Conservation (phyloP, 352 stramenopile species). For the Aphanomyces astaci region DNA sequence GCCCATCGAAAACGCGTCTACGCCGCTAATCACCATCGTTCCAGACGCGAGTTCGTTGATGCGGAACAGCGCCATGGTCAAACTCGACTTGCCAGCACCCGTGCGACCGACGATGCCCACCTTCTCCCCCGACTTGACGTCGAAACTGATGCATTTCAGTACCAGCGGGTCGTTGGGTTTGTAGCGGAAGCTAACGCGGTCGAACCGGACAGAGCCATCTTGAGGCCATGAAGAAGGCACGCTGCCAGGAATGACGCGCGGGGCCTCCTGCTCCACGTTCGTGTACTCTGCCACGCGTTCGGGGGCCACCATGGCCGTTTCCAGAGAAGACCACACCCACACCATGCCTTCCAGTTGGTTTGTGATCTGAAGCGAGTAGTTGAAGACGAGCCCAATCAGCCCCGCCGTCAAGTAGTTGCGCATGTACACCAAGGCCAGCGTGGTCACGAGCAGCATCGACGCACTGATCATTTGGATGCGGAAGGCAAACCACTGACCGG, state of each 20-base stretch:
- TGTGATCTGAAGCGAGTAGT: slow-evolving; percentile 5
- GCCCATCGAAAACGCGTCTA: slow-evolving; percentile 50
- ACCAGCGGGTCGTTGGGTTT: slow-evolving; percentile 28
- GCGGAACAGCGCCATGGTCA: too few species aligned
- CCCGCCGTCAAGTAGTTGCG: background rate
- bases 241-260: slow-evolving; percentile 11
- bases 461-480: slow-evolving; percentile 38
- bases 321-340: slow-evolving; percentile 28
- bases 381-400: slow-evolving; percentile 13
- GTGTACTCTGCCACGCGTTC: slow-evolving; percentile 44
- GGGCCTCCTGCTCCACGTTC: slow-evolving; percentile 22
- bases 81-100: too few species aligned
- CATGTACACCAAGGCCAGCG: background rate
- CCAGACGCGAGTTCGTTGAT: slow-evolving; percentile 52
- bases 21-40: slow-evolving; percentile 58
- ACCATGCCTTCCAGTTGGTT: background rate
- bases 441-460: slow-evolving; percentile 25
- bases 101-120: too few species aligned
- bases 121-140: too few species aligned
- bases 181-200: slow-evolving; percentile 23
- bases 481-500: slow-evolving; percentile 35
- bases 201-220: slow-evolving; percentile 11
- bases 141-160: slow-evolving; percentile 25
- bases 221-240: slow-evolving; percentile 11
- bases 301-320: slow-evolving; percentile 36